These are phyloP conservation scores for Botrytis squamosa DNA, from an alignment of 2,329 filamentous ascomycete species.

Conservation along the genomic window DNA sequence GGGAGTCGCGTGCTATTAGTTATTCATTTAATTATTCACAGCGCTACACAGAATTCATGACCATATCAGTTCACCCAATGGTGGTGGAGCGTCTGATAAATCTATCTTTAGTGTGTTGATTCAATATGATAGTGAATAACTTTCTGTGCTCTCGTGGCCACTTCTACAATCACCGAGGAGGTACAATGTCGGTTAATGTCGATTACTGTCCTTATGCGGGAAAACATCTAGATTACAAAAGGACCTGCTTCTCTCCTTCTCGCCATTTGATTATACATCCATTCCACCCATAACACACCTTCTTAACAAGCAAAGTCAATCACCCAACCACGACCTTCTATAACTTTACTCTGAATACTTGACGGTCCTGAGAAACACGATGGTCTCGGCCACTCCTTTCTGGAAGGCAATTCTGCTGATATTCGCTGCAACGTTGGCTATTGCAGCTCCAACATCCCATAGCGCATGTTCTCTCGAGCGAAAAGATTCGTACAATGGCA, in stretches of 20 bases:
- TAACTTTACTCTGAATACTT: neutral
- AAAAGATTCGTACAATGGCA: conserved; percentile 15
- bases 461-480: neutral
- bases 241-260: neutral
- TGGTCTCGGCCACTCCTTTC: neutral
- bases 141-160: neutral
- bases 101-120: neutral
- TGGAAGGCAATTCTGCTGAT: conserved; percentile 1
- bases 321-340: neutral
- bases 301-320: neutral
- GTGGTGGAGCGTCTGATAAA: neutral
- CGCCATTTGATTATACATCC: neutral
- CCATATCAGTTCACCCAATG: neutral
- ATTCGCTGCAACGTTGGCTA: conserved; percentile 2
- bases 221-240: neutral
- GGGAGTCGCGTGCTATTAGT: neutral
- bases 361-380: neutral
- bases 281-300: neutral
- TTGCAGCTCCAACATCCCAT: conserved; percentile 5
- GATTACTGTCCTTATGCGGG: neutral
- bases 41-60: neutral
- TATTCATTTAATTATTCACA: neutral
- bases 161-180: neutral
- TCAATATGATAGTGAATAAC: neutral
- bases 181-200: neutral